Evolutionary conservation across 1,139 yeast species (phyloP).

Genomic region (Saccharomycopsis phalli): DNA sequence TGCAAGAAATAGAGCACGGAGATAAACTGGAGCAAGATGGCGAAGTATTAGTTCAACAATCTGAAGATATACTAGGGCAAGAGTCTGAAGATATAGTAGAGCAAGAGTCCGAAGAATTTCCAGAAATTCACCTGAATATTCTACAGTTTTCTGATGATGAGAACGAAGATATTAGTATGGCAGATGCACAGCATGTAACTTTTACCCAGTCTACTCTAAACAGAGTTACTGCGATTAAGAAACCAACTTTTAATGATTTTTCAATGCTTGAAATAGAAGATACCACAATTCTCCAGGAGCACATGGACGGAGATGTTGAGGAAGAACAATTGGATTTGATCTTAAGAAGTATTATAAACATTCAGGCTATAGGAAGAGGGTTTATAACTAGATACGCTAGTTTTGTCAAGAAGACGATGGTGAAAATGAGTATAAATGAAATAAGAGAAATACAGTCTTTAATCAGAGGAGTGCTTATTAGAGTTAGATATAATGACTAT

Average conservation of each 20-base stretch:
- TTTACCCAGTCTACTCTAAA: constrained; percentile 18
- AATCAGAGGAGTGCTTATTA: constrained; percentile 25
- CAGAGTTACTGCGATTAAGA: constrained; percentile 15
- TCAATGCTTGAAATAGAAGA: constrained; percentile 14
- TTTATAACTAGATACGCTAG: constrained; percentile 52
- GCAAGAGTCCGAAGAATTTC: constrained; percentile 9
- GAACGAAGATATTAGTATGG: constrained; percentile 2
- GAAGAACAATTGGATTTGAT: constrained; percentile 22
- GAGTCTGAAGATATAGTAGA: constrained; percentile 1
- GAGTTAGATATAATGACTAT: neutral
- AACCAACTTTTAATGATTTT: constrained; percentile 16
- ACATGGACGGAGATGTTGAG: constrained; percentile 5
- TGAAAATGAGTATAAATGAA: constrained; percentile 45
- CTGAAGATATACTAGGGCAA: neutral
- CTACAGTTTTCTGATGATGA: constrained; percentile 1
- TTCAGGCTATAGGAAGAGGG: constrained; percentile 62
- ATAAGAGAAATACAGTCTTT: constrained; percentile 33
- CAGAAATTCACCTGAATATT: neutral
- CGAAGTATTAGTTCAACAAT: neutral
- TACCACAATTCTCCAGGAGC: constrained; percentile 17
- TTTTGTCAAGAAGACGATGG: constrained; percentile 52
- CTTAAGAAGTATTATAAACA: constrained; percentile 29
- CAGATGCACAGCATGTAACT: constrained; percentile 1
- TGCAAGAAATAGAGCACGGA: neutral
- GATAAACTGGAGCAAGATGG: no score